Conservation (phyloP, 371 early-diverging fungal genomes). For the Gilbertella persicaria region DNA sequence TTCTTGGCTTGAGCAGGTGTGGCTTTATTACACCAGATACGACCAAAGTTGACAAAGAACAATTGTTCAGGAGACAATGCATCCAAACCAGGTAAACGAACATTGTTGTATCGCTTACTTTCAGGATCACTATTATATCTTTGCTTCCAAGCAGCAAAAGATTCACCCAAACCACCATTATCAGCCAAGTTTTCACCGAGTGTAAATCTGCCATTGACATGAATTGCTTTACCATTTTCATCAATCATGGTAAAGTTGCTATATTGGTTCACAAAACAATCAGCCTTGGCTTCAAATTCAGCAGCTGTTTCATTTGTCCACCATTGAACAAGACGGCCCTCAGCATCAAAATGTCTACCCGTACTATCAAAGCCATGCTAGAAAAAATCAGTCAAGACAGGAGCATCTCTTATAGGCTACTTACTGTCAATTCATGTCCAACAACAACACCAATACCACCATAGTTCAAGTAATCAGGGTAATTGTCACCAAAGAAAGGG, state of each 20-base stretch:
- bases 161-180: conserved; percentile 61
- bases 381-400: no score
- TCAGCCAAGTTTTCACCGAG: conserved; percentile 75
- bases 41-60: conserved; percentile 58
- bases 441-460: conserved; percentile 64
- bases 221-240: conserved; percentile 21
- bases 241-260: conserved; percentile 42
- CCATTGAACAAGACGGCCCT: conserved; percentile 54
- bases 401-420: no score
- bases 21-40: conserved; percentile 53
- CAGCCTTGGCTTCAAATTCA: conserved; percentile 50
- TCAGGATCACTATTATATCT: conserved; percentile 39
- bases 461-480: conserved; percentile 56
- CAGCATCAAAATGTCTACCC: conserved; percentile 56
- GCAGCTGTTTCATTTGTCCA: conserved; percentile 57
- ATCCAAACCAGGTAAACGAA: conserved; percentile 56
- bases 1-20: conserved; percentile 38
- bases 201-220: conserved; percentile 59
- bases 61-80: conserved; percentile 45
- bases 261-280: conserved; percentile 69
- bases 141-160: conserved; percentile 42
- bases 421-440: conserved; percentile 65
- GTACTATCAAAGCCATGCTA: conserved; percentile 51
- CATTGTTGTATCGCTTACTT: conserved; percentile 39
- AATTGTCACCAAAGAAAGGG: conserved; percentile 46